phyloP scores from a whole-genome alignment of 2,329 filamentous ascomycete species.

The Venturia nashicola region DNA sequence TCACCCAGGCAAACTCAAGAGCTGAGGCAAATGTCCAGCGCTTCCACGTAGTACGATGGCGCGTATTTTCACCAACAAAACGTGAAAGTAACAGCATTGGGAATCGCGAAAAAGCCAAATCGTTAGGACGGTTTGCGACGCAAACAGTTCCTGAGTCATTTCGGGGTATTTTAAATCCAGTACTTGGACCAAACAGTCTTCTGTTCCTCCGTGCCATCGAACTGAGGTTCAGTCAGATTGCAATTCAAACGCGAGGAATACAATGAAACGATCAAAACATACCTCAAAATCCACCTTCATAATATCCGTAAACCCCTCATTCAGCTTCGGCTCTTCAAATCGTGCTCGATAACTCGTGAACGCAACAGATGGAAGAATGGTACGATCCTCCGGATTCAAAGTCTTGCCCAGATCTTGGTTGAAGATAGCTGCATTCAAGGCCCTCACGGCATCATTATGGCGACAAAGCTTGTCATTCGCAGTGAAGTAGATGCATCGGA shows the following conservation, averaged over 20 bases:
- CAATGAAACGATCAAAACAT: slow-evolving; percentile 14
- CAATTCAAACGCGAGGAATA: neutral
- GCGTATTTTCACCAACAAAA: too few relatives aligned
- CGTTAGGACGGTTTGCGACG: too few relatives aligned
- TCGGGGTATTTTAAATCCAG: slow-evolving; percentile 46
- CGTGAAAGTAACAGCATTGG: too few relatives aligned
- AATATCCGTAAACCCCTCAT: slow-evolving; percentile 79
- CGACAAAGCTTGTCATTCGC: slow-evolving; percentile 57
- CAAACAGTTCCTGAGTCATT: too few relatives aligned
- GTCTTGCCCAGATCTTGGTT: slow-evolving; percentile 8
- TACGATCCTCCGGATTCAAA: slow-evolving; percentile 74
- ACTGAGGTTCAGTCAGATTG: slow-evolving; percentile 27
- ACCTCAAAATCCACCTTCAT: slow-evolving; percentile 60
- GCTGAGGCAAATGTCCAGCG: too few relatives aligned
- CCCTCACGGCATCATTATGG: slow-evolving; percentile 79
- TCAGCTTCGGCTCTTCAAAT: slow-evolving; percentile 56
- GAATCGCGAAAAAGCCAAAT: too few relatives aligned
- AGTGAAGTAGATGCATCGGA: slow-evolving; percentile 79
- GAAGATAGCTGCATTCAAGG: slow-evolving; percentile 36
- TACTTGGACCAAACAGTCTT: slow-evolving; percentile 62
- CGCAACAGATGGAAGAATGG: slow-evolving; percentile 62
- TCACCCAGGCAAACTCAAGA: too few relatives aligned
- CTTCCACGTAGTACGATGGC: too few relatives aligned
- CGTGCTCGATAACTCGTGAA: slow-evolving; percentile 65
- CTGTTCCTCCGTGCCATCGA: slow-evolving; percentile 57